Evolutionary conservation across 805 yeast genomes (phyloP).

Genomic region (Saccharomycopsis fodiens): DNA sequence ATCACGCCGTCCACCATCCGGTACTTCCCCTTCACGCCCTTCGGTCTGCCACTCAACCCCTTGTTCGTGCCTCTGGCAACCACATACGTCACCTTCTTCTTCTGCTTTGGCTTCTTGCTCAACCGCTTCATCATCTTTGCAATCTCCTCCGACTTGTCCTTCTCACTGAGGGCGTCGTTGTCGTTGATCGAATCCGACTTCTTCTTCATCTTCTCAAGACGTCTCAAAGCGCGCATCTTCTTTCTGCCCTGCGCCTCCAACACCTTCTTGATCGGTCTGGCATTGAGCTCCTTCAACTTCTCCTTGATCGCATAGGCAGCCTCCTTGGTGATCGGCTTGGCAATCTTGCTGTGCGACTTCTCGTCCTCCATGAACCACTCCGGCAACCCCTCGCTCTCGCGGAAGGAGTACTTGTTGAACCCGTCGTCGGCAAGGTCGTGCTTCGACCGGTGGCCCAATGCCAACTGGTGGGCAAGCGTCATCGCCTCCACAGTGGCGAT

Average conservation of each 20-base stretch:
- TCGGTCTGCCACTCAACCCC: slow-evolving; percentile 91
- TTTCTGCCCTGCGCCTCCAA: slow-evolving; percentile 95
- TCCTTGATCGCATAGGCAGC: slow-evolving; percentile 74
- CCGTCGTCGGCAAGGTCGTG: slow-evolving; percentile 90
- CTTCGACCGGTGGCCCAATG: slow-evolving; percentile 77
- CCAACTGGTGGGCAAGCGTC: slow-evolving; percentile 96
- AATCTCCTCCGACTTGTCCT: slow-evolving; percentile 92
- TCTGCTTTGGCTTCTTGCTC: slow-evolving; percentile 52
- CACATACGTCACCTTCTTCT: slow-evolving; percentile 82
- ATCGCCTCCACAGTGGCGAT: slow-evolving; percentile 91
- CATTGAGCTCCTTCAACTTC: slow-evolving; percentile 74
- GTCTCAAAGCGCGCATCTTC: slow-evolving; percentile 82
- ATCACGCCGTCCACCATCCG: slow-evolving; percentile 98
- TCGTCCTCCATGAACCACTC: slow-evolving; percentile 98
- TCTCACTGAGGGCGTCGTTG: slow-evolving; percentile 78
- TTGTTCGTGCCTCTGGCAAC: slow-evolving; percentile 80
- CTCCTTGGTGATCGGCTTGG: slow-evolving; percentile 92
- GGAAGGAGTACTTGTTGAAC: slow-evolving; percentile 82
- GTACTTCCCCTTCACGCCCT: slow-evolving; percentile 94
- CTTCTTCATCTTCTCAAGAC: slow-evolving; percentile 84
- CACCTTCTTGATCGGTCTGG: slow-evolving; percentile 98
- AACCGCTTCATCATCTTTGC: slow-evolving; percentile 75
- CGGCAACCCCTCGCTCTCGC: slow-evolving; percentile 86
- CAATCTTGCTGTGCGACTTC: slow-evolving; percentile 72
- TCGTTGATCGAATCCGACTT: slow-evolving; percentile 89